A percentile compares a stretch with the other conserved stretches of the same genome.
Conservation (phyloP, 768 basidiomycete species). For the Lenzites betulinus region DNA sequence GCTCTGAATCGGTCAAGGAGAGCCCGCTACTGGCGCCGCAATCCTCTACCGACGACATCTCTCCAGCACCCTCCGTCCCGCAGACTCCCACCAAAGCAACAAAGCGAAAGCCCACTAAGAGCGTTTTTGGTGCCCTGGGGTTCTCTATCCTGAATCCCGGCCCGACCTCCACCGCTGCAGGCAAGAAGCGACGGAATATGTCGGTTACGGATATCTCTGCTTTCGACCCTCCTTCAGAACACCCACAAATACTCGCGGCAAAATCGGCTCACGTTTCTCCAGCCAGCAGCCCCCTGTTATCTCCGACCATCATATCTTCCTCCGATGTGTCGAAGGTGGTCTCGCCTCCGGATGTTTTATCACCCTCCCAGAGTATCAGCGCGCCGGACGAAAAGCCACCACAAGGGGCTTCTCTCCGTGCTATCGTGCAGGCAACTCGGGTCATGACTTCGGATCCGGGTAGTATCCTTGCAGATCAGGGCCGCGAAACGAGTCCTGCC, state of each 20-base stretch:
- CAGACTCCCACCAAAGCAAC: constrained; percentile 7
- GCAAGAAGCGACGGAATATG: constrained; percentile 26
- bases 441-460: constrained; percentile 83
- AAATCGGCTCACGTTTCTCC: constrained; percentile 17
- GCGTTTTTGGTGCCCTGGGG: constrained; percentile 72
- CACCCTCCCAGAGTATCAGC: constrained; percentile 20
- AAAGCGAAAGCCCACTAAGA: constrained; percentile 52
- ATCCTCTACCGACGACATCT: constrained; percentile 8
- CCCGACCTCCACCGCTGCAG: constrained; percentile 25
- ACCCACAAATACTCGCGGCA: neutral
- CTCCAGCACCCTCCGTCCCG: constrained; percentile 18
- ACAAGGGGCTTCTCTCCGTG: constrained; percentile 71
- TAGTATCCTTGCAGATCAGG: constrained; percentile 74
- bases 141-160: constrained; percentile 65
- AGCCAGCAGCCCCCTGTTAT: constrained; percentile 11
- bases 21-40: neutral
- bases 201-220: constrained; percentile 24
- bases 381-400: constrained; percentile 31
- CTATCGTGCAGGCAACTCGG: constrained; percentile 80
- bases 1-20: constrained; percentile 14
- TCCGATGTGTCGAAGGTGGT: neutral
- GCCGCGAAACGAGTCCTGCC: constrained; percentile 60
- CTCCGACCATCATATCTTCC: constrained; percentile 4
- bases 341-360: neutral
- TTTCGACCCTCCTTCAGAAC: constrained; percentile 4